Evolutionary conservation across 805 yeast species (phyloP).

Genomic region (Saturnispora saitoi): DNA sequence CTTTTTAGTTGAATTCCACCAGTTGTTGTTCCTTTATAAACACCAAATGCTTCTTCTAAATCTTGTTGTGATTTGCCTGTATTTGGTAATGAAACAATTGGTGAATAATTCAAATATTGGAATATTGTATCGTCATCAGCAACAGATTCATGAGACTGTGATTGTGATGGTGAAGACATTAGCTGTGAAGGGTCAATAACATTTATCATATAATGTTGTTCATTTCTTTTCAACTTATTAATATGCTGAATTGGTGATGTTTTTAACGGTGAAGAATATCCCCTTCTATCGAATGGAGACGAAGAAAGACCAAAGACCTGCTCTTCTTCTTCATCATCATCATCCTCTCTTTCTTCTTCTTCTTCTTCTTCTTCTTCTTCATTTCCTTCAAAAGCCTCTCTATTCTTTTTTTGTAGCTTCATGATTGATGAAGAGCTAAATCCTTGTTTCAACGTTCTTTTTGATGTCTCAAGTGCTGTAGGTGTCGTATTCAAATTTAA

Average conservation of each 20-base stretch:
- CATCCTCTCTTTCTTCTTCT: not conserved
- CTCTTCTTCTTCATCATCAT: not conserved
- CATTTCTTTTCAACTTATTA: not conserved
- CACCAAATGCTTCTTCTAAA: not conserved
- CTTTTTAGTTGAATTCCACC: not conserved
- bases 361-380: not conserved
- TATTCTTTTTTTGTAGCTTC: slow-evolving; percentile 18
- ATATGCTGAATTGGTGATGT: not conserved
- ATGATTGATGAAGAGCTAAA: slow-evolving; percentile 27
- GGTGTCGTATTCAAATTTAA: slow-evolving; percentile 16
- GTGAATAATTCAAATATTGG: slow-evolving; percentile 13
- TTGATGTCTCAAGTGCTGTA: slow-evolving; percentile 22
- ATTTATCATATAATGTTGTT: not conserved
- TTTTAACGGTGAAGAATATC: slow-evolving; percentile 5
- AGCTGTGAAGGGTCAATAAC: not conserved
- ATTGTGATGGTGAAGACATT: not conserved
- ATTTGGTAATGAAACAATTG: slow-evolving; percentile 5
- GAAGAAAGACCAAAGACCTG: not conserved
- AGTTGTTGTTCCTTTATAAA: not conserved
- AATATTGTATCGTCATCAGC: slow-evolving; percentile 8
- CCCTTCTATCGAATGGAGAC: not conserved
- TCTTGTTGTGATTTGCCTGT: slow-evolving; percentile 2
- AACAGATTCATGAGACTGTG: not conserved
- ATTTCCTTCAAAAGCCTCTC: not conserved
- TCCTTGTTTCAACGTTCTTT: slow-evolving; percentile 25